These are phyloP conservation scores for Triticum turgidum DNA, from an alignment of 176 grass and related monocot genomes.

Conservation along the genomic window DNA sequence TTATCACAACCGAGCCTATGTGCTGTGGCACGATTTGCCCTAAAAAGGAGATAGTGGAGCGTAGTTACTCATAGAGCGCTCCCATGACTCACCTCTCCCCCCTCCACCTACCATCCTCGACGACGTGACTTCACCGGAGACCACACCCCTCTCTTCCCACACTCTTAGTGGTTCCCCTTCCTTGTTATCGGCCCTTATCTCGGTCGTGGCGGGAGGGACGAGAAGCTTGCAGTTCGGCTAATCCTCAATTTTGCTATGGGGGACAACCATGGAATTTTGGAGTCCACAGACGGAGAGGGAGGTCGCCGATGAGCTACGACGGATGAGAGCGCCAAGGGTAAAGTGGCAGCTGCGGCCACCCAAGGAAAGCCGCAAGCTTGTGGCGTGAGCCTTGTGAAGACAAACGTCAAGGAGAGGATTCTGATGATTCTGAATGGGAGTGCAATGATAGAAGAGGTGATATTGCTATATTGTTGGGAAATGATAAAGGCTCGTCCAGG, in stretches of 20 bases:
- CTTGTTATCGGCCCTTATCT: neutral
- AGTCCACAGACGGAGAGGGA: neutral
- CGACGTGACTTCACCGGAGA: no score
- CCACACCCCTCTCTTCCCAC: no score
- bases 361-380: neutral
- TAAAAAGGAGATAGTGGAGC: neutral
- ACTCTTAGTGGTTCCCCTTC: neutral
- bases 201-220: no score
- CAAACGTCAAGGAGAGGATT: neutral
- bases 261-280: neutral
- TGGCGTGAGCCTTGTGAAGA: neutral
- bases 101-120: no score
- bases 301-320: neutral
- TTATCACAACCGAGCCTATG: no score
- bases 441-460: neutral
- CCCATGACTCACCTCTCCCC: no score
- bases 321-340: neutral
- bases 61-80: no score
- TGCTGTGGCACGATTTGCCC: neutral
- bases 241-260: neutral
- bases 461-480: neutral
- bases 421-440: neutral
- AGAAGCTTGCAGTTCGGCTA: neutral
- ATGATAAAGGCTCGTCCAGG: accelerated
- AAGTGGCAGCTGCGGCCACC: accelerated